phyloP scores from a whole-genome alignment of 2,329 filamentous ascomycete genomes.

The Aaosphaeria pasadenensis region DNA sequence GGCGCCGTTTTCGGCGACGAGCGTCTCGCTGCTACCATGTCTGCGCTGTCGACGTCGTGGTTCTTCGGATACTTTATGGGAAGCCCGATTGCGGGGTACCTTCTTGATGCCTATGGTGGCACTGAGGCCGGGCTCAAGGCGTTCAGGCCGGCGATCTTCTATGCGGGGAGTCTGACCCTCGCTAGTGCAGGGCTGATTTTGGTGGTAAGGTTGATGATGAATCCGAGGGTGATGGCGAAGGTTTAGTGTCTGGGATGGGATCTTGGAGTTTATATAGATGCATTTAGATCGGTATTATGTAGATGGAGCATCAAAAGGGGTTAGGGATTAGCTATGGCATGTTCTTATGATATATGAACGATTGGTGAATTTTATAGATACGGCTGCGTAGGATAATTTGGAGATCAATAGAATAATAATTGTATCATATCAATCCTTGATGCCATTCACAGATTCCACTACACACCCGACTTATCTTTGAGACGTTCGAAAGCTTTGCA shows the following conservation, averaged over 20 bases:
- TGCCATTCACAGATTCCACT: no score
- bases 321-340: no score
- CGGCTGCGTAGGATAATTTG: no score
- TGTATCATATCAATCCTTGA: no score
- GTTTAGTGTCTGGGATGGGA: conserved; percentile 1
- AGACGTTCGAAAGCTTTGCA: no score
- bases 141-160: conserved; percentile 11
- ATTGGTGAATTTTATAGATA: no score
- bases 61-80: conserved; percentile 45
- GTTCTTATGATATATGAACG: no score
- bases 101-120: background rate
- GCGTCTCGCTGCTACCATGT: conserved; percentile 56
- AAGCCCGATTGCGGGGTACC: background rate
- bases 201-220: conserved; percentile 8
- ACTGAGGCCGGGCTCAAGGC: conserved; percentile 5
- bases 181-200: conserved; percentile 6
- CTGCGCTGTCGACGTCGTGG: conserved; percentile 62
- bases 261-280: background rate
- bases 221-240: conserved; percentile 4
- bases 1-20: conserved; percentile 58
- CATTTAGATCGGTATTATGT: no score
- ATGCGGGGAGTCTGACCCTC: conserved; percentile 8
- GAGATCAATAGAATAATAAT: no score
- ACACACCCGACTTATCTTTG: no score
- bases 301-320: no score